Percentiles rank a stretch among this genome's conserved stretches.
phyloP scores from a whole-genome alignment of 2,329 filamentous ascomycete species.

The Aspergillus glaucus region DNA sequence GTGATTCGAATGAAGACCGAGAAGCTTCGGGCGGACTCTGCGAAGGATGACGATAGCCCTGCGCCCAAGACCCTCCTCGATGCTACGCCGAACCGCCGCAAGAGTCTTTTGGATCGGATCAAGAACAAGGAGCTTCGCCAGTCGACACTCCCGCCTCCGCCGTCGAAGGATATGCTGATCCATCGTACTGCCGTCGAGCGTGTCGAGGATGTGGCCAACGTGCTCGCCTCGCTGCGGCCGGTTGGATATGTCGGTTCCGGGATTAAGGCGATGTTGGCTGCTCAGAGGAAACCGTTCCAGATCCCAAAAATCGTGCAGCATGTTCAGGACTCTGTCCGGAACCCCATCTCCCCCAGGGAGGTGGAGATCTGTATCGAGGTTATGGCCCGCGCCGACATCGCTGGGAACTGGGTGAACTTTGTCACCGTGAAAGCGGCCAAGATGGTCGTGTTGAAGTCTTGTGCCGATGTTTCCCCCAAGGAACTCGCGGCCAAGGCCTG shows the following conservation, averaged over 20 bases:
- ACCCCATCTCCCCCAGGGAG: constrained; percentile 45
- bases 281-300: constrained; percentile 57
- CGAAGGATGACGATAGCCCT: constrained; percentile 8
- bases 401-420: constrained; percentile 45
- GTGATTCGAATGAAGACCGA: constrained; percentile 32
- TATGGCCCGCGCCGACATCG: constrained; percentile 41
- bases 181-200: constrained; percentile 62
- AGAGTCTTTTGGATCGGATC: constrained; percentile 69
- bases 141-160: constrained; percentile 42
- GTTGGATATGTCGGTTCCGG: constrained; percentile 26
- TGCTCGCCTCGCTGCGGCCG: constrained; percentile 57
- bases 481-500: constrained; percentile 30
- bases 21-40: constrained; percentile 16
- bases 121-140: constrained; percentile 58
- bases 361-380: constrained; percentile 44
- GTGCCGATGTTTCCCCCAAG: constrained; percentile 28
- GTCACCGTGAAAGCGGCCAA: constrained; percentile 41
- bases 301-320: constrained; percentile 59
- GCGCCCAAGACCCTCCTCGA: constrained; percentile 17
- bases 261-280: constrained; percentile 23
- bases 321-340: constrained; percentile 59
- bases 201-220: constrained; percentile 60
- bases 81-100: constrained; percentile 34
- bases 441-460: constrained; percentile 43
- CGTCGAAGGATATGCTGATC: constrained; percentile 50